These are phyloP conservation scores for Oryza longistaminata DNA, from an alignment of 176 grass and related monocot genomes.

Conservation along the genomic window DNA sequence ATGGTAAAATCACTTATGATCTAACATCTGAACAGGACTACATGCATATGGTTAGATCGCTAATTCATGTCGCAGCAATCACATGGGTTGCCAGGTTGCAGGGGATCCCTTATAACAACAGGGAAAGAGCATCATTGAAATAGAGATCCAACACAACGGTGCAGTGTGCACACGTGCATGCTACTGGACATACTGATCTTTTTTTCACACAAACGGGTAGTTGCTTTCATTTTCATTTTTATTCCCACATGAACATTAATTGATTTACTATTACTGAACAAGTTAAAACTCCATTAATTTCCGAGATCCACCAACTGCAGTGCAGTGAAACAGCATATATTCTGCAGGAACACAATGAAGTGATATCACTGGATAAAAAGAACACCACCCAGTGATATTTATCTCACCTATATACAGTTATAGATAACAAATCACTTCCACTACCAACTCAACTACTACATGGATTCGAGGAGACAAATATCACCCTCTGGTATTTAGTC, in stretches of 20 bases:
- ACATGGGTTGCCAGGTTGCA: neutral
- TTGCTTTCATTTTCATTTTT: neutral
- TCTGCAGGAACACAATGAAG: neutral
- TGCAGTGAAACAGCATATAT: too few species aligned
- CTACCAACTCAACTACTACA: neutral
- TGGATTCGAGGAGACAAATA: too few species aligned
- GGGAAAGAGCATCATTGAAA: neutral
- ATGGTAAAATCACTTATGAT: neutral
- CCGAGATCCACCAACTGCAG: neutral
- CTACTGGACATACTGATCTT: neutral
- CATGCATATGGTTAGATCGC: neutral
- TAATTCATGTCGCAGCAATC: slow-evolving; percentile 15
- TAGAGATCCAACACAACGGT: neutral
- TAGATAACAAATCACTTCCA: neutral
- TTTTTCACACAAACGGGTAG: neutral
- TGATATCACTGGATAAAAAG: neutral
- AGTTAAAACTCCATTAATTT: neutral
- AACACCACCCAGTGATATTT: neutral
- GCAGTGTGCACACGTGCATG: neutral
- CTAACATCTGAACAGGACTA: neutral
- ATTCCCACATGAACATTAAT: neutral
- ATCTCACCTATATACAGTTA: neutral
- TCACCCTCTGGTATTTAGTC: too few species aligned
- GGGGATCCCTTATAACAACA: neutral
- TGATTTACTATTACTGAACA: neutral